A percentile compares a stretch with the other conserved stretches of the same genome.
Evolutionary conservation across 441 rosid species (phyloP).

Genomic region (Aleurites moluccanus): DNA sequence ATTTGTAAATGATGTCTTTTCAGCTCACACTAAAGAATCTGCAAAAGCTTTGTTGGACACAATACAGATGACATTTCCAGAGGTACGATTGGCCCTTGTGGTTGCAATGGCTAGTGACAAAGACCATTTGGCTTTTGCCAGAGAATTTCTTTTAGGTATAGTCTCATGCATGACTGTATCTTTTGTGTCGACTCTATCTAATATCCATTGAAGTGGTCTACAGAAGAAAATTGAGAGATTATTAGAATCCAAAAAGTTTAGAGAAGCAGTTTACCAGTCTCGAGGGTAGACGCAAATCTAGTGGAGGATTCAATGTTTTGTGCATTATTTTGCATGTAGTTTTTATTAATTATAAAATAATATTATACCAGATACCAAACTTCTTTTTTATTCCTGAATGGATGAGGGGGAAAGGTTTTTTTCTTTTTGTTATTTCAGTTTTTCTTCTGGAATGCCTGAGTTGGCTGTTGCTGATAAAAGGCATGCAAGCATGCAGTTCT

Average conservation of each 20-base stretch:
- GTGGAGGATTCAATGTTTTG: not conserved
- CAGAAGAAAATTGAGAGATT: not conserved
- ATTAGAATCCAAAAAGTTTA: not conserved
- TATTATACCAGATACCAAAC: not conserved
- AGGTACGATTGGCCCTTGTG: constrained; percentile 50
- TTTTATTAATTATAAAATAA: not conserved
- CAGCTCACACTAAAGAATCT: constrained; percentile 93
- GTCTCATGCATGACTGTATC: not conserved
- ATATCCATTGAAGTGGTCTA: not conserved
- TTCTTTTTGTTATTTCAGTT: not conserved
- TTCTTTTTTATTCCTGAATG: not conserved
- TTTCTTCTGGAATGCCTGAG: not conserved
- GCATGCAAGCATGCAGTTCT: not conserved
- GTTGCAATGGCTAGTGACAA: constrained; percentile 93
- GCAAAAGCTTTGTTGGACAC: constrained; percentile 70
- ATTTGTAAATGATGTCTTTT: constrained; percentile 14
- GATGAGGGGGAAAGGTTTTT: not conserved
- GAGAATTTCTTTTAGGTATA: constrained; percentile 66
- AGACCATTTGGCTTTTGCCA: constrained; percentile 80
- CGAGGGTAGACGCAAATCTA: not conserved
- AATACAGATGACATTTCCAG: constrained; percentile 53
- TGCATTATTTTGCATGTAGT: not conserved
- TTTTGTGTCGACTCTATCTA: too few species aligned
- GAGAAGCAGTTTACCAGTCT: not conserved
- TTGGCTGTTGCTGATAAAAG: not conserved